These are phyloP conservation scores for Melampsora larici-populina DNA, from an alignment of 1,284 basidiomycete species.

Conservation along the genomic window DNA sequence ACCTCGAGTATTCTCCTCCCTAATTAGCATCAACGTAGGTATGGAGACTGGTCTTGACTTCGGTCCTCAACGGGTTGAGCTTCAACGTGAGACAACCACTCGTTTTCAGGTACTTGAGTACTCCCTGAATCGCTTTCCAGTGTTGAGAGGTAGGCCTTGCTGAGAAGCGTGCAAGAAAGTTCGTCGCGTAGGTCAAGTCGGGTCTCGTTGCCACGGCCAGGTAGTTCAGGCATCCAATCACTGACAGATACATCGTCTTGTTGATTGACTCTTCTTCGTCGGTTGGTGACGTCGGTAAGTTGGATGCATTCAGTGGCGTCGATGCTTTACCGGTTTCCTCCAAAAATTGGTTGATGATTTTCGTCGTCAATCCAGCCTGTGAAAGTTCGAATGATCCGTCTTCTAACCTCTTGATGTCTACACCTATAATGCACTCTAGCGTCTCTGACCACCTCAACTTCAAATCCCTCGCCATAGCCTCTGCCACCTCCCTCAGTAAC, in stretches of 20 bases:
- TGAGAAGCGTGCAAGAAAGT: not conserved
- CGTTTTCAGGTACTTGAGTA: not conserved
- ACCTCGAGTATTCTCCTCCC: constrained; percentile 6
- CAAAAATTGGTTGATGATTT: no score
- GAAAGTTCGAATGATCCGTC: no score
- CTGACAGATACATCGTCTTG: not conserved
- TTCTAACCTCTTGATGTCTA: no score
- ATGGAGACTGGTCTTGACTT: not conserved
- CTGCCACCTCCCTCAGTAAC: no score
- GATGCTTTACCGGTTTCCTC: no score
- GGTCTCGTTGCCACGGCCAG: not conserved
- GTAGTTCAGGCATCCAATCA: constrained; percentile 8
- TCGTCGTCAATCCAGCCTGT: no score
- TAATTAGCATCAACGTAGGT: not conserved
- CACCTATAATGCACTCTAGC: no score
- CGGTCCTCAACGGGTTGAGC: not conserved
- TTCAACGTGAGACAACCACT: not conserved
- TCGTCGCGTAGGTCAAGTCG: not conserved
- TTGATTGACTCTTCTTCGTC: not conserved
- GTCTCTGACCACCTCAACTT: no score
- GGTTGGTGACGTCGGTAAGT: no score
- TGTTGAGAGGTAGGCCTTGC: not conserved
- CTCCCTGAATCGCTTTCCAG: constrained; percentile 4
- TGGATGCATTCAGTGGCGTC: no score
- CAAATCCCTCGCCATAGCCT: no score